Base-by-base conservation (phyloP, 2,329 filamentous ascomycete species). In the Xylaria sp. region DNA sequence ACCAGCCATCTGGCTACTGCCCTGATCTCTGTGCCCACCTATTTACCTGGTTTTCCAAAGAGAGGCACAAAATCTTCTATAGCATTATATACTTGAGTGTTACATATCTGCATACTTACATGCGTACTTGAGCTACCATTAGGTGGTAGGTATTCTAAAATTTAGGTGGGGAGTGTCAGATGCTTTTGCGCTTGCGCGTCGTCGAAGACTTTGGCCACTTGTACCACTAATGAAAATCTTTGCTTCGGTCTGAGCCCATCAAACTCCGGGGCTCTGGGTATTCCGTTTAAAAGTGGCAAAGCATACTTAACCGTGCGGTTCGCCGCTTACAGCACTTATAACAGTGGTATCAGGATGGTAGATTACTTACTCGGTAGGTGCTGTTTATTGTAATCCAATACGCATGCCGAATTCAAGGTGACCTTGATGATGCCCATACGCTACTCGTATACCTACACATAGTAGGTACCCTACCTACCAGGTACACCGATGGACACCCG, bases 101-200 rank as follows among this genome's bases (percentile, higher is more conserved):
- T 28, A 46, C 18, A 12, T 48, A 48, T 48, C n/a, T 48, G 12
- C 9, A 23, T 50, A 50, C 20, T 15, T 46, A 54, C 23, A 20
- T 55, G n/a, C 13, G 5, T 41, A n/a, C 20, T 3, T 4, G 34
- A 50, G 8, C 46, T 31, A 18, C 50, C n/a, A 52, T 2, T 52
- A 52, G 3, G 12, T 52, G 31, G 25, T n/a, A 28, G 31, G 25
- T n/a, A 28, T 31, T 31, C 25, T 41, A 44, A 44, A 25, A 37
- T 28, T 57, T 41, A 44, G 25, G 50, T 23, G 37, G 65, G 59
- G 62, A 50, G 15, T 60, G 57, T 61, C 57, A 59, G 55, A 66
- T 65, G 52, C 13, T 25, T 46, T 55, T n/a, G 44, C 41, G 64
- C 54, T 66, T 69, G 67, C 67, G 67, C 64, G 67, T 66, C 67